These are phyloP conservation scores for Phanerodontia chrysosporium DNA, from an alignment of 768 basidiomycete genomes.

Conservation along the genomic window DNA sequence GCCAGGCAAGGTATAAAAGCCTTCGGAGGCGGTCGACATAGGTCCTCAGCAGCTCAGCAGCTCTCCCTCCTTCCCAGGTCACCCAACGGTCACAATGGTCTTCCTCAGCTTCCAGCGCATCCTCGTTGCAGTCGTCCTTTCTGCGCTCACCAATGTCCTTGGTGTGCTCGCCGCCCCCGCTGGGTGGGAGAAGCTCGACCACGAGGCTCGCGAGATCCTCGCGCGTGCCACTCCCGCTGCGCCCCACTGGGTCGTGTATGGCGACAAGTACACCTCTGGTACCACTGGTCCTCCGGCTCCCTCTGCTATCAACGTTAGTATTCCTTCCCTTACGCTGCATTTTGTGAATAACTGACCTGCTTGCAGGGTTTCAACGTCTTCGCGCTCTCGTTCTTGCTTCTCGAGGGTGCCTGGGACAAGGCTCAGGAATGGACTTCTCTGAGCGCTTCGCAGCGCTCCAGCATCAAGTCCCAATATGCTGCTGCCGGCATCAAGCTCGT, in stretches of 20 bases:
- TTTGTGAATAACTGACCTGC: not conserved
- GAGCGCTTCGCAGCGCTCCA: conserved; percentile 39
- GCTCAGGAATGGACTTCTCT: conserved; percentile 52
- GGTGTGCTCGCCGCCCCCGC: not conserved
- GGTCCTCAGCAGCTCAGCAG: not conserved
- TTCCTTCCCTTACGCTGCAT: not conserved
- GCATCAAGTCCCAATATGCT: conserved; percentile 48
- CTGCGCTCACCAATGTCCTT: conserved; percentile 1
- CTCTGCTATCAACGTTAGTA: conserved; percentile 38
- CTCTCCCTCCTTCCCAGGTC: not conserved
- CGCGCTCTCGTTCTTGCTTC: conserved; percentile 50
- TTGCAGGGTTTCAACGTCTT: conserved; percentile 56
- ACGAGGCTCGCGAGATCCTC: conserved; percentile 13
- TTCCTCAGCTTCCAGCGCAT: not conserved
- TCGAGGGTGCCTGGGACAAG: conserved; percentile 56
- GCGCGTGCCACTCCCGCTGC: conserved; percentile 35
- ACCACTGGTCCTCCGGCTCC: conserved; percentile 44
- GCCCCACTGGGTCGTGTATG: conserved; percentile 47
- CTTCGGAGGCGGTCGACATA: not conserved
- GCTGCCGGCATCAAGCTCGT: conserved; percentile 58
- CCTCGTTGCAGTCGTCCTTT: not conserved
- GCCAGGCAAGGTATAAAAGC: not conserved
- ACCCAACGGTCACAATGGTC: not conserved
- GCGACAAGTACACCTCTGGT: conserved; percentile 39
- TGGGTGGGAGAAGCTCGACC: conserved; percentile 8